Percentiles rank a stretch among this genome's conserved stretches.
phyloP scores from a whole-genome alignment of 31 red algal genomes.

The Porphyra umbilicalis region DNA sequence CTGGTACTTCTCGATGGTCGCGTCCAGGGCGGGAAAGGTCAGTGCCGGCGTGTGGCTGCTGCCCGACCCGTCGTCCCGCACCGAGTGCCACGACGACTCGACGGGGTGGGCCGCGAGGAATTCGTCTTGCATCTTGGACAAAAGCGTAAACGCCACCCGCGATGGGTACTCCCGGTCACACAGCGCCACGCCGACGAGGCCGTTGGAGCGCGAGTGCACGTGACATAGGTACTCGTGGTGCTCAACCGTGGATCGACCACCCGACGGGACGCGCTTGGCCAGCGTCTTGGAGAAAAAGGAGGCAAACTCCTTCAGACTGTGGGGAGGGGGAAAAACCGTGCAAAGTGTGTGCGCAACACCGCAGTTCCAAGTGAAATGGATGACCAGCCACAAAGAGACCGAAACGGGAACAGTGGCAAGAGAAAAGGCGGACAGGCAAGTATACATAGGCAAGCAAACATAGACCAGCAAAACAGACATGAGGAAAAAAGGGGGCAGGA shows the following conservation, averaged over 20 bases:
- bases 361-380: no score
- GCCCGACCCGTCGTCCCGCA: neutral
- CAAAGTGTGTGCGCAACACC: no score
- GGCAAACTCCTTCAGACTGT: constrained; percentile 83
- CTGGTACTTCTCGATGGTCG: constrained; percentile 88
- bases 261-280: constrained; percentile 68
- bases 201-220: constrained; percentile 76
- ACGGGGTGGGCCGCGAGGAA: constrained; percentile 38
- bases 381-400: no score
- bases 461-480: no score
- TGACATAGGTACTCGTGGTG: constrained; percentile 76
- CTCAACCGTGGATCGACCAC: constrained; percentile 86
- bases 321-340: neutral
- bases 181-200: constrained; percentile 67
- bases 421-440: no score
- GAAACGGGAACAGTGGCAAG: no score
- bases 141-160: constrained; percentile 94
- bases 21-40: constrained; percentile 49
- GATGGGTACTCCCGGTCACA: constrained; percentile 93
- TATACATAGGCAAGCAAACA: no score
- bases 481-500: no score
- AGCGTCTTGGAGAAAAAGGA: constrained; percentile 90
- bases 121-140: constrained; percentile 87
- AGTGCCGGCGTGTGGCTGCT: constrained; percentile 39
- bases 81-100: neutral